Conservation (phyloP, 23 red algal species). For the Gracilaria gracilis region DNA sequence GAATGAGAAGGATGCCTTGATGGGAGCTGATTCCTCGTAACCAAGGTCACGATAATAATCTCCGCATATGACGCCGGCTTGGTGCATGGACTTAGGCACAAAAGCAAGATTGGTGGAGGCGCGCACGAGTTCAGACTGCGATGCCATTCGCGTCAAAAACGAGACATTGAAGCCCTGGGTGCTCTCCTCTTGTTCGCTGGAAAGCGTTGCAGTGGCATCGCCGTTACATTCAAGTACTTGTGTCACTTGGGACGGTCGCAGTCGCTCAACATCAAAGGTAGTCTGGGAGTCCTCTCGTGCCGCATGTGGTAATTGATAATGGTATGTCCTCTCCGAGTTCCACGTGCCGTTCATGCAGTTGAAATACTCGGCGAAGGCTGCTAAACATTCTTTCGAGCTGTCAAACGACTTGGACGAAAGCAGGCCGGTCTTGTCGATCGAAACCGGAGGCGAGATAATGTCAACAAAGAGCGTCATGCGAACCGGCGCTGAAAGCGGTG, state of each 20-base stretch:
- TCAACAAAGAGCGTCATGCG: not conserved
- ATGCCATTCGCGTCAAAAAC: slow-evolving; percentile 77
- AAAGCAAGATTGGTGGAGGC: slow-evolving; percentile 77
- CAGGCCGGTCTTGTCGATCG: slow-evolving; percentile 7
- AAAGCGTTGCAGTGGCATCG: slow-evolving; percentile 1
- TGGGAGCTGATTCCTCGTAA: slow-evolving; percentile 80
- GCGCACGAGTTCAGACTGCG: slow-evolving; percentile 50
- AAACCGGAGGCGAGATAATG: not conserved
- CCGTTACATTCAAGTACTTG: slow-evolving; percentile 45
- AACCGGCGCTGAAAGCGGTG: not conserved
- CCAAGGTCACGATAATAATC: slow-evolving; percentile 77
- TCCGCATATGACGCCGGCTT: slow-evolving; percentile 46
- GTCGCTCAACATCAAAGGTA: slow-evolving; percentile 59
- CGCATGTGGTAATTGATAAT: slow-evolving; percentile 25
- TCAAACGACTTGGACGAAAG: not conserved
- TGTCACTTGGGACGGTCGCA: slow-evolving; percentile 8
- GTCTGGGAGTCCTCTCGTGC: slow-evolving; percentile 59
- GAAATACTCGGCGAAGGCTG: slow-evolving; percentile 46
- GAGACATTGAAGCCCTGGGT: slow-evolving; percentile 69
- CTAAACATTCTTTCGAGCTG: not conserved
- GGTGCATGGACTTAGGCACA: slow-evolving; percentile 47
- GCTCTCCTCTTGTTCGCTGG: not conserved
- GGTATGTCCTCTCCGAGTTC: slow-evolving; percentile 76
- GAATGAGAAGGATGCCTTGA: slow-evolving; percentile 65
- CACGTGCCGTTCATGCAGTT: slow-evolving; percentile 40